Evolutionary conservation across 306 rosid species (phyloP).

Genomic region (Gastrolobium villosum): DNA sequence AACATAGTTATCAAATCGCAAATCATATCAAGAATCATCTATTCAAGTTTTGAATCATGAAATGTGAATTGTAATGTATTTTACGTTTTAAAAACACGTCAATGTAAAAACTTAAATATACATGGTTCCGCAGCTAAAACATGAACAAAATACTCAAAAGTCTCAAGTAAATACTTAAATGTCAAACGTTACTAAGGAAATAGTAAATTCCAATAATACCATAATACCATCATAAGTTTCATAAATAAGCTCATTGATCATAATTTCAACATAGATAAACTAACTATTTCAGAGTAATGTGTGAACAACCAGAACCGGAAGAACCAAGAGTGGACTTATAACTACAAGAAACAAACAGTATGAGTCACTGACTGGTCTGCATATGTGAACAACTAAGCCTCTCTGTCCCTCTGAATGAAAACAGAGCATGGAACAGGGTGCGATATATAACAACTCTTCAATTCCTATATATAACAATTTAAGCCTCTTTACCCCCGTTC

Average conservation of each 20-base stretch:
- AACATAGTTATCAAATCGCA: not conserved
- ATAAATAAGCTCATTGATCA: not conserved
- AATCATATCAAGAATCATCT: constrained; percentile 3
- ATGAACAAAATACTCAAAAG: constrained; percentile 10
- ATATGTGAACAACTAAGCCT: constrained; percentile 25
- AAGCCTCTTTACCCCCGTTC: constrained; percentile 7
- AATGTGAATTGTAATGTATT: not conserved
- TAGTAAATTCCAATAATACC: constrained; percentile 7
- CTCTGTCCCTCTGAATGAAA: constrained; percentile 11
- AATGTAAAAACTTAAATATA: not conserved
- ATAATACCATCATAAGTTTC: constrained; percentile 12
- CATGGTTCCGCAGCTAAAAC: constrained; percentile 2
- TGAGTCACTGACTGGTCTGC: not conserved
- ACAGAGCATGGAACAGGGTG: constrained; percentile 25
- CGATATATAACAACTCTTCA: not conserved
- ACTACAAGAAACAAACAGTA: not conserved
- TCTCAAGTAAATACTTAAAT: not conserved
- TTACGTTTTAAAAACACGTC: not conserved
- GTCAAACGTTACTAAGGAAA: constrained; percentile 9
- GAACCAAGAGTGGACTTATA: not conserved
- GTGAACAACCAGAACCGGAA: constrained; percentile 6
- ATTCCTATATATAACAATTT: not conserved
- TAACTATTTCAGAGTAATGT: constrained; percentile 1
- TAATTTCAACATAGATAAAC: constrained; percentile 9
- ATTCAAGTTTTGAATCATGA: constrained; percentile 17